Base-by-base conservation (phyloP, 768 basidiomycete genomes). In the Phaeotremella fagi region DNA sequence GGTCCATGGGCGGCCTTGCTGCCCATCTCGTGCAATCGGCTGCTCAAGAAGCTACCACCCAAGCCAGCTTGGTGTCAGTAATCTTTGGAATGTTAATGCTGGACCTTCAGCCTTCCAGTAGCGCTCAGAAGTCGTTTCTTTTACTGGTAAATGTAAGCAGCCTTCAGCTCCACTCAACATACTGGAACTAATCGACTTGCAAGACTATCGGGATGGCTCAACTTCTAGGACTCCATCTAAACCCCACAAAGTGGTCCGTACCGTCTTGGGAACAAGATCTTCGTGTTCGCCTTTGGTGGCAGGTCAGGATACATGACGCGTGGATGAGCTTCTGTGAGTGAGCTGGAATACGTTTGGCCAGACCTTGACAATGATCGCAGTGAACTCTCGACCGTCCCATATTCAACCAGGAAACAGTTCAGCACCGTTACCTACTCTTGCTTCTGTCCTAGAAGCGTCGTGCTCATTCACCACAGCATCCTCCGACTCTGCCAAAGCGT, bases 131-230 rank as follows among this genome's bases (percentile, higher is more conserved):
- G 12, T 35, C 47, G 22, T 61, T 57, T 22, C 38, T 57, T 3
- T 28, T 53, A 4, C 48, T 61, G 27, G 55, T 55, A 1, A 57
- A 54, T 43, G 60, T 61, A 29, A 57, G 48, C 57, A 12, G 11
- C n/a, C 15, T 6, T 18, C 29, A 18, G 4, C 31, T 24, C 22
- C n/a, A n/a, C n/a, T n/a, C n/a, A n/a, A n/a, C n/a, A n/a, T n/a
- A n/a, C n/a, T n/a, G n/a, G n/a, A n/a, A n/a, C n/a, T n/a, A n/a
- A n/a, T n/a, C n/a, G n/a, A n/a, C n/a, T n/a, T n/a, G n/a, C n/a
- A 25, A 61, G 60, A 57, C 55, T 1, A 55, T 61, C 48, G 60
- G 55, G 14, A 45, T 58, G 14, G 60, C 60, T 27, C 60, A 61
- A 20, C 47, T 61, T 9, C 52, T 61, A 6, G 60, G 60, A 6